Evolutionary conservation across 768 basidiomycete species (phyloP).

Genomic region (Rhodosporidiobolus sp.): DNA sequence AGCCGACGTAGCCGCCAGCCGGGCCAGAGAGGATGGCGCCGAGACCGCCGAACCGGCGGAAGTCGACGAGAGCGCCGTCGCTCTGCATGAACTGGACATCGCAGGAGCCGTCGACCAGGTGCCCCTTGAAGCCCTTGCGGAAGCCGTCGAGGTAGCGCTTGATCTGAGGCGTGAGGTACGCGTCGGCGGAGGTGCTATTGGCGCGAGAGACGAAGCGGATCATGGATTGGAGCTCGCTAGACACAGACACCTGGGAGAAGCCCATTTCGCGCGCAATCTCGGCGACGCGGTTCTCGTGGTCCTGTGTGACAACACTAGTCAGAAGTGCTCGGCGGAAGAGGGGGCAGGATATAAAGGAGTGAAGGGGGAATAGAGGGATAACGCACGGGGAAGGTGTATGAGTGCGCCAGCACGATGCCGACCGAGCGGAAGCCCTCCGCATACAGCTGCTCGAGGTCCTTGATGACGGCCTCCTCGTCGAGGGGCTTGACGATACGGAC

Average conservation of each 20-base stretch:
- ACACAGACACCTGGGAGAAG: constrained; percentile 83
- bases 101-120: constrained; percentile 47
- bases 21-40: constrained; percentile 73
- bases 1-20: constrained; percentile 93
- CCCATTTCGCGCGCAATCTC: constrained; percentile 70
- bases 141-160: constrained; percentile 82
- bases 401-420: constrained; percentile 84
- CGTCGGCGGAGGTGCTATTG: constrained; percentile 86
- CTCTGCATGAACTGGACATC: constrained; percentile 95
- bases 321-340: neutral
- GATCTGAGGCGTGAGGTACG: constrained; percentile 88
- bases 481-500: constrained; percentile 2
- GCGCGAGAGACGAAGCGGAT: constrained; percentile 93
- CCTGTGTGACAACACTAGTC: constrained; percentile 37
- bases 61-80: constrained; percentile 79
- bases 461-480: constrained; percentile 58
- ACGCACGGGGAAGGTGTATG: constrained; percentile 55
- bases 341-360: no score
- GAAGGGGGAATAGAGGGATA: no score
- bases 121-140: constrained; percentile 73
- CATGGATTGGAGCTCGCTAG: constrained; percentile 79
- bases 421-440: constrained; percentile 77
- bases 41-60: constrained; percentile 80
- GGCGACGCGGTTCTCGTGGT: constrained; percentile 73
- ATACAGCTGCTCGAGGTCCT: constrained; percentile 67